phyloP scores from a whole-genome alignment of 2,329 filamentous ascomycete genomes.

The Diaporthe sp. region DNA sequence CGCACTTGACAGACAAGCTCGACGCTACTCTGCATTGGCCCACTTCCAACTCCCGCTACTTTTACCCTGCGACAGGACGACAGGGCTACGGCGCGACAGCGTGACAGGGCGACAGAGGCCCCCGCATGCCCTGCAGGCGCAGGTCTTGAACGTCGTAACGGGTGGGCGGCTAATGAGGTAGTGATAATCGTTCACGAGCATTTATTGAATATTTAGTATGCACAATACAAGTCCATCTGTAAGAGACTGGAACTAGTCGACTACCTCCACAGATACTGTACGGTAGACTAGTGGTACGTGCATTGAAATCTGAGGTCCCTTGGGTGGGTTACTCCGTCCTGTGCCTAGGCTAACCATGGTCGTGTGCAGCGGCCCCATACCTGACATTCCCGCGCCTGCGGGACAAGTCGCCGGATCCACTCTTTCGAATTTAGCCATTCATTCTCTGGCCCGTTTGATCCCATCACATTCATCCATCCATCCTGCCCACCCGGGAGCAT shows the following conservation, averaged over 20 bases:
- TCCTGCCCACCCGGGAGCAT: neutral
- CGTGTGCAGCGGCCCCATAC: slow-evolving; percentile 32
- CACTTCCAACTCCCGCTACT: slow-evolving; percentile 2
- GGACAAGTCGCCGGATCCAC: slow-evolving; percentile 35
- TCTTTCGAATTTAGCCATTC: slow-evolving; percentile 26
- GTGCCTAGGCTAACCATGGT: slow-evolving; percentile 24
- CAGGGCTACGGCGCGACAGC: neutral
- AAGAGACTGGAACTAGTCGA: neutral
- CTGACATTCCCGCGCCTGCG: slow-evolving; percentile 34
- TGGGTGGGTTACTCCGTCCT: neutral
- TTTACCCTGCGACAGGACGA: slow-evolving; percentile 15
- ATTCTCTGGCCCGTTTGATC: neutral
- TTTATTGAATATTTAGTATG: neutral
- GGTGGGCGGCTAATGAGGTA: neutral
- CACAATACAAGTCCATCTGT: neutral
- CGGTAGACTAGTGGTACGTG: slow-evolving; percentile 12
- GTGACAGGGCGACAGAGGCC: slow-evolving; percentile 1
- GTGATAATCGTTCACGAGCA: neutral
- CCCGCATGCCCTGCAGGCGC: neutral
- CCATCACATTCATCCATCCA: neutral
- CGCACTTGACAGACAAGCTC: slow-evolving; percentile 22
- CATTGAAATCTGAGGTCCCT: slow-evolving; percentile 2
- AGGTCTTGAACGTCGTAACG: neutral
- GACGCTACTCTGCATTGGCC: slow-evolving; percentile 20
- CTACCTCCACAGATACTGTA: neutral